A percentile compares a stretch with the other conserved stretches of the same genome.
Conservation (phyloP, 495 filamentous ascomycete genomes). For the Aspergillus ellipticus region DNA sequence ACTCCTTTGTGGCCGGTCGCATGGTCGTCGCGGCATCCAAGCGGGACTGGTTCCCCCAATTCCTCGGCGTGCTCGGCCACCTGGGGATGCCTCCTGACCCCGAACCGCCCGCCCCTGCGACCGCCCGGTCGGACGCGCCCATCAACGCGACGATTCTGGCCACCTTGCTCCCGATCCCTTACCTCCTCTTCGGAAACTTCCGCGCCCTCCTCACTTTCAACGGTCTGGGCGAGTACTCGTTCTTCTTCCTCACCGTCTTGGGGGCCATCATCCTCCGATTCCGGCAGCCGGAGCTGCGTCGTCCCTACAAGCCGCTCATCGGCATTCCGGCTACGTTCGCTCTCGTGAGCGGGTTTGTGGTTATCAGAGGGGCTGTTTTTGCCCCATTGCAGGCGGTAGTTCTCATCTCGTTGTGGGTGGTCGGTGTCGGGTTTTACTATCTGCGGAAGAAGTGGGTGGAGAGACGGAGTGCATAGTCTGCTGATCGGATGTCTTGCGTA, state of each 20-base stretch:
- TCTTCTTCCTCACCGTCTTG: slow-evolving; percentile 20
- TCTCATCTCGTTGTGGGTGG: slow-evolving; percentile 13
- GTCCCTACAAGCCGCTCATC: slow-evolving; percentile 17
- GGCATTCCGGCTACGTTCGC: slow-evolving; percentile 13
- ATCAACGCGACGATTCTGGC: slow-evolving; percentile 20
- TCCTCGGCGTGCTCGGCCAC: slow-evolving; percentile 13
- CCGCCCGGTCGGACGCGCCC: slow-evolving; percentile 11
- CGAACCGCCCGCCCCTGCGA: neutral
- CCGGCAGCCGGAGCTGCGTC: slow-evolving; percentile 12
- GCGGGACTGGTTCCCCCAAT: slow-evolving; percentile 17
- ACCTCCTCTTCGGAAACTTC: slow-evolving; percentile 20
- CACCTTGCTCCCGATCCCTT: slow-evolving; percentile 10
- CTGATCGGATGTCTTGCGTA: no score
- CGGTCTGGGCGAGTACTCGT: slow-evolving; percentile 18
- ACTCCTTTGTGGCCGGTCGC: slow-evolving; percentile 19
- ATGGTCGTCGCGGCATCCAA: slow-evolving; percentile 20
- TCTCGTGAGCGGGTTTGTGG: slow-evolving; percentile 18
- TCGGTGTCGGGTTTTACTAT: slow-evolving; percentile 10
- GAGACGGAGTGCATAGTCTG: no score
- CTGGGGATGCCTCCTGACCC: slow-evolving; percentile 3
- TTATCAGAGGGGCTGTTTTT: slow-evolving; percentile 13
- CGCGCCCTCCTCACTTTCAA: slow-evolving; percentile 20
- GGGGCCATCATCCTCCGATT: slow-evolving; percentile 17
- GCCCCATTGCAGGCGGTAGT: slow-evolving; percentile 13
- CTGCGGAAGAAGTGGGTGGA: neutral